These are phyloP conservation scores for Acanthamoeba rhysodes DNA, from an alignment of 208 protist species.

Conservation along the genomic window DNA sequence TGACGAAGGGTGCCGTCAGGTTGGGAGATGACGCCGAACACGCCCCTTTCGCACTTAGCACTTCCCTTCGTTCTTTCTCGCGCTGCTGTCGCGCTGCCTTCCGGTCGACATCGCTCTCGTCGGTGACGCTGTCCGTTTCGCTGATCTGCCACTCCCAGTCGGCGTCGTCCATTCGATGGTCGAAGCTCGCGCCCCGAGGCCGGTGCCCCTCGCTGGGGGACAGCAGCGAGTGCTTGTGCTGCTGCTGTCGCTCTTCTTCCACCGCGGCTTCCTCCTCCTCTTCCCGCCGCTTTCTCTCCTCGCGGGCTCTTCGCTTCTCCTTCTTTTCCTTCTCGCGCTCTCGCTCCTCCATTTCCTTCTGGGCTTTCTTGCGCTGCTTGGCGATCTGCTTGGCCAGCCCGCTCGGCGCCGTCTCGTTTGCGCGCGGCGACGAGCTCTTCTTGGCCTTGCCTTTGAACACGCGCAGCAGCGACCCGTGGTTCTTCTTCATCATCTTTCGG, in stretches of 20 bases:
- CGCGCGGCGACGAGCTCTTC: not conserved
- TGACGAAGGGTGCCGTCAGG: not conserved
- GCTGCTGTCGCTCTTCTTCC: not conserved
- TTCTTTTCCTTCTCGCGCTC: slow-evolving; percentile 16
- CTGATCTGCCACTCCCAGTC: slow-evolving; percentile 26
- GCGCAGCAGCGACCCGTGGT: slow-evolving; percentile 43
- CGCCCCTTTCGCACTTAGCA: not conserved
- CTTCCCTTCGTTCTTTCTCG: too few species aligned
- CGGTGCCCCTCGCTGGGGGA: not conserved
- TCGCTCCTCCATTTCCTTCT: not conserved
- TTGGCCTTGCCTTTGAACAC: slow-evolving; percentile 34
- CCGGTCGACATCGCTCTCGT: not conserved
- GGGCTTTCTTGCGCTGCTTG: slow-evolving; percentile 23
- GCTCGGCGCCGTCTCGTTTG: not conserved
- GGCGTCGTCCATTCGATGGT: not conserved
- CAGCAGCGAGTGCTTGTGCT: not conserved
- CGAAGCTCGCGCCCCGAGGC: not conserved
- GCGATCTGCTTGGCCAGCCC: slow-evolving; percentile 20
- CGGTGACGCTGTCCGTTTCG: not conserved
- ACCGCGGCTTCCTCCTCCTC: not conserved
- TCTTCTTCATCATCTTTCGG: slow-evolving; percentile 3
- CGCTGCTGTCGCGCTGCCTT: not conserved
- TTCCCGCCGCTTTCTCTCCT: not conserved
- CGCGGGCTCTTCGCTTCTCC: not conserved
- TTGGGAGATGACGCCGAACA: not conserved